These are phyloP conservation scores for Solanum sejunctum DNA, from an alignment of 257 asterid genomes.

Conservation along the genomic window DNA sequence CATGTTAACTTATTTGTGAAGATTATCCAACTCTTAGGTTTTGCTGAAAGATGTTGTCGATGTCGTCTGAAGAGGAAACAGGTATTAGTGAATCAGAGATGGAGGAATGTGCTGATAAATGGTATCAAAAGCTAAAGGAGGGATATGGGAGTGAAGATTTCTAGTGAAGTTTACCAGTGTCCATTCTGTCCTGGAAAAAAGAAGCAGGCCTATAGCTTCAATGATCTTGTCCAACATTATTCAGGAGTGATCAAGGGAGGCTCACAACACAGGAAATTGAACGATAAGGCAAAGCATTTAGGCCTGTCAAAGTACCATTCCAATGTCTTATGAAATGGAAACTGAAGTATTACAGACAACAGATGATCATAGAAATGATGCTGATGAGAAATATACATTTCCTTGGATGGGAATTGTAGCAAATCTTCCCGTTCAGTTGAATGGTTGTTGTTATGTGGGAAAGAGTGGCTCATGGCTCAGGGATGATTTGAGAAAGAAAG, in stretches of 20 bases:
- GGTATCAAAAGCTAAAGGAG: conserved; percentile 29
- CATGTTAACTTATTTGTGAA: not conserved
- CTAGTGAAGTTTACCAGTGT: conserved; percentile 25
- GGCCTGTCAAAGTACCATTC: not conserved
- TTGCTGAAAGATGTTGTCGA: conserved; percentile 22
- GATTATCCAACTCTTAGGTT: not conserved
- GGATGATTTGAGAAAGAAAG: conserved; percentile 15
- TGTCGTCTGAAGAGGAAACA: conserved; percentile 51
- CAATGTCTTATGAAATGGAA: not conserved
- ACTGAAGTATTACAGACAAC: not conserved
- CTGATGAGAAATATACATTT: conserved; percentile 25
- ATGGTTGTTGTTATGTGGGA: conserved; percentile 19
- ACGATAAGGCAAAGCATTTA: conserved; percentile 22
- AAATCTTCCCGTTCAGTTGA: conserved; percentile 22
- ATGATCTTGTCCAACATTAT: conserved; percentile 50
- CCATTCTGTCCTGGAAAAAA: conserved; percentile 63
- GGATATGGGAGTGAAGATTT: conserved; percentile 15
- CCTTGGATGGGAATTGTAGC: conserved; percentile 51
- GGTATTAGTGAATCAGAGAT: conserved; percentile 55
- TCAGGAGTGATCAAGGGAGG: conserved; percentile 29
- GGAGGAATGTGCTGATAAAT: conserved; percentile 39
- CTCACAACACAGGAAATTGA: conserved; percentile 25
- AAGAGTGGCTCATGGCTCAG: conserved; percentile 28
- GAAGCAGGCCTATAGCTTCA: conserved; percentile 25
- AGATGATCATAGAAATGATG: conserved; percentile 19